Percentiles rank a stretch among this genome's conserved stretches.
phyloP scores from a whole-genome alignment of 805 yeast genomes.

The Peterozyma toletana region DNA sequence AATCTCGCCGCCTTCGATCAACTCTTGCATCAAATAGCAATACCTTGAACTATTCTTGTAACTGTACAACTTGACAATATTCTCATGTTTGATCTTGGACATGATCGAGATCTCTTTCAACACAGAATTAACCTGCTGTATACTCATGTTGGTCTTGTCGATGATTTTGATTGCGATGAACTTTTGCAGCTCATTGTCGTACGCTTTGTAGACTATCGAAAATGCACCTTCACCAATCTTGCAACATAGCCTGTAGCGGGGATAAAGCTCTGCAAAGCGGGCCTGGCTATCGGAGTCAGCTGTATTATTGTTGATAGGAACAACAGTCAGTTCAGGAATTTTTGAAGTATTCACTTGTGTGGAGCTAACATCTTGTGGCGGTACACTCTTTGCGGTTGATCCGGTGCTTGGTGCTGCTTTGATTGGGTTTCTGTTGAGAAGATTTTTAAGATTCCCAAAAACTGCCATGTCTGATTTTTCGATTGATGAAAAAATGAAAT shows the following conservation, averaged over 20 bases:
- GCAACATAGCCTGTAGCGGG: conserved; percentile 33
- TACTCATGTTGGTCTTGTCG: conserved; percentile 47
- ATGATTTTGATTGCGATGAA: conserved; percentile 73
- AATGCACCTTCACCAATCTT: conserved; percentile 59
- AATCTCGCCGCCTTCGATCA: conserved; percentile 72
- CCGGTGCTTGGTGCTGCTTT: no score
- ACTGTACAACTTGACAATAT: conserved; percentile 49
- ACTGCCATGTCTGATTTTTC: no score
- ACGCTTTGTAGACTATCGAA: conserved; percentile 45
- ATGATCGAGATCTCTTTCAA: conserved; percentile 69
- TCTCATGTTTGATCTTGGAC: conserved; percentile 55
- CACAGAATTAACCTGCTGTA: conserved; percentile 47
- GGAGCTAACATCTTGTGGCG: no score
- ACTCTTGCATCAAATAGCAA: conserved; percentile 62
- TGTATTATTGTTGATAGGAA: no score
- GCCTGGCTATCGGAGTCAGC: not conserved
- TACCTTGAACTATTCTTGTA: conserved; percentile 43
- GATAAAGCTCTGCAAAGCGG: conserved; percentile 1
- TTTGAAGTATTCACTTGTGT: no score
- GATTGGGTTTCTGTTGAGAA: no score
- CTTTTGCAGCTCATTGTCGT: conserved; percentile 26
- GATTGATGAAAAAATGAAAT: no score
- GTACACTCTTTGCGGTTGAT: no score
- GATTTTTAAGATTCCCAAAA: no score
- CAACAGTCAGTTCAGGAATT: no score